Evolutionary conservation across 192 early-diverging fungal genomes (phyloP).

Genomic region (Dimargaris cristalligena): DNA sequence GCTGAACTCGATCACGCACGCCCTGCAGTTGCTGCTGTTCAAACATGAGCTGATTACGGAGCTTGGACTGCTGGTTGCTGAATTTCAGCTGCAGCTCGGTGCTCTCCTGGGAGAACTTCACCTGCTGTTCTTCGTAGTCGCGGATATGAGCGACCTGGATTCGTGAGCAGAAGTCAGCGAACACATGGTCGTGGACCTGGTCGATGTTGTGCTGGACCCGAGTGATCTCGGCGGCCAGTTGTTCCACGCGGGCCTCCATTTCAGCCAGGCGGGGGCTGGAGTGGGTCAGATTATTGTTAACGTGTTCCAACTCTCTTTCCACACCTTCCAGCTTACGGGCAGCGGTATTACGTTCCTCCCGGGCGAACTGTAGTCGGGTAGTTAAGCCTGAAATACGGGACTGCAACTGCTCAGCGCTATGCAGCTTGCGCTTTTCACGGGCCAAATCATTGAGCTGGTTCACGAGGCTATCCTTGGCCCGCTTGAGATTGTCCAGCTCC

Average conservation of each 20-base stretch:
- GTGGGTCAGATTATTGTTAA: slow-evolving; percentile 22
- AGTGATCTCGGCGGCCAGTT: slow-evolving; percentile 23
- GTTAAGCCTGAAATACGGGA: slow-evolving; percentile 42
- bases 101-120: slow-evolving; percentile 48
- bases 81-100: slow-evolving; percentile 62
- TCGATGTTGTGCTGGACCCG: slow-evolving; percentile 28
- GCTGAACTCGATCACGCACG: slow-evolving; percentile 37
- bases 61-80: slow-evolving; percentile 52
- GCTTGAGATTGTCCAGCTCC: slow-evolving; percentile 62
- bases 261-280: slow-evolving; percentile 14
- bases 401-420: slow-evolving; percentile 39
- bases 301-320: slow-evolving; percentile 35
- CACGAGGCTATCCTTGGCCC: slow-evolving; percentile 48
- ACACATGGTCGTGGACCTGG: slow-evolving; percentile 45
- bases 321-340: slow-evolving; percentile 40
- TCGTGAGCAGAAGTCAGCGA: slow-evolving; percentile 58
- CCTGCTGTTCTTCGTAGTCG: slow-evolving; percentile 68
- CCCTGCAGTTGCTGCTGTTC: slow-evolving; percentile 53
- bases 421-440: slow-evolving; percentile 46
- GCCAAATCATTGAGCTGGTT: slow-evolving; percentile 54
- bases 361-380: slow-evolving; percentile 33
- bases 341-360: slow-evolving; percentile 36
- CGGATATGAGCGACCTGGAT: slow-evolving; percentile 64
- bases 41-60: slow-evolving; percentile 66
- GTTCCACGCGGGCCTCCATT: slow-evolving; percentile 25